Conservation (phyloP, 495 filamentous ascomycete species). For the Chaetomium tenue region DNA sequence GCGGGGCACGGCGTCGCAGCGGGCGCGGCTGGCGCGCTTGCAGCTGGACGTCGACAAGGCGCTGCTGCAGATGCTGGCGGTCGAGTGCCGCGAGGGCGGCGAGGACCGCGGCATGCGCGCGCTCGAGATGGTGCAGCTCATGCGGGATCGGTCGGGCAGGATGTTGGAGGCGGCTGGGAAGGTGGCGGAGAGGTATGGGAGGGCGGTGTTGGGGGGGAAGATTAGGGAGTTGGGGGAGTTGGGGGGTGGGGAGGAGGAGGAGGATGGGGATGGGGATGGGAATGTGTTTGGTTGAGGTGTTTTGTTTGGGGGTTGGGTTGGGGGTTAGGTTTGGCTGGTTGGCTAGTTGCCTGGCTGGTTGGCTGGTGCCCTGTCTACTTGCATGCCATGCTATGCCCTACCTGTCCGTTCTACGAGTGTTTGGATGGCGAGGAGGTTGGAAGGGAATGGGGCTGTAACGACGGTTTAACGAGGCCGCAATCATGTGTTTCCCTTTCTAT, state of each 20-base stretch:
- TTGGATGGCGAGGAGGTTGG: too few relatives aligned
- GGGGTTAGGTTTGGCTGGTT: background rate
- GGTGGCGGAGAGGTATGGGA: conserved; percentile 75
- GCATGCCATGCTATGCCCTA: too few relatives aligned
- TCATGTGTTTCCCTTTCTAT: too few relatives aligned
- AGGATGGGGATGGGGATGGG: conserved; percentile 6
- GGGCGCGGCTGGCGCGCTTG: conserved; percentile 62
- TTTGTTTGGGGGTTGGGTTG: background rate
- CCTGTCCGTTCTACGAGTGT: too few relatives aligned
- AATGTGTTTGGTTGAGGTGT: background rate
- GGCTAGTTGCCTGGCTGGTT: too few relatives aligned
- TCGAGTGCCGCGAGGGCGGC: conserved; percentile 78
- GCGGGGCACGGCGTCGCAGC: conserved; percentile 55
- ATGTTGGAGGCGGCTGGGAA: conserved; percentile 85
- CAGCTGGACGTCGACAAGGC: conserved; percentile 84
- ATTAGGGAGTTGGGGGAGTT: conserved; percentile 74
- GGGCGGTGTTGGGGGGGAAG: conserved; percentile 77
- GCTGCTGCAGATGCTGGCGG: conserved; percentile 82
- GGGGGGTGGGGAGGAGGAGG: conserved; percentile 14
- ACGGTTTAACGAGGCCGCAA: too few relatives aligned
- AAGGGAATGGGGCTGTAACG: too few relatives aligned
- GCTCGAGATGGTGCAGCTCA: conserved; percentile 72
- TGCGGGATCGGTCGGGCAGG: conserved; percentile 73
- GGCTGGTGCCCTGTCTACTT: too few relatives aligned
- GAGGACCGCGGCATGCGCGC: conserved; percentile 94